Base-by-base conservation (phyloP, 371 early-diverging fungal species). In the Mortierella sp. region DNA sequence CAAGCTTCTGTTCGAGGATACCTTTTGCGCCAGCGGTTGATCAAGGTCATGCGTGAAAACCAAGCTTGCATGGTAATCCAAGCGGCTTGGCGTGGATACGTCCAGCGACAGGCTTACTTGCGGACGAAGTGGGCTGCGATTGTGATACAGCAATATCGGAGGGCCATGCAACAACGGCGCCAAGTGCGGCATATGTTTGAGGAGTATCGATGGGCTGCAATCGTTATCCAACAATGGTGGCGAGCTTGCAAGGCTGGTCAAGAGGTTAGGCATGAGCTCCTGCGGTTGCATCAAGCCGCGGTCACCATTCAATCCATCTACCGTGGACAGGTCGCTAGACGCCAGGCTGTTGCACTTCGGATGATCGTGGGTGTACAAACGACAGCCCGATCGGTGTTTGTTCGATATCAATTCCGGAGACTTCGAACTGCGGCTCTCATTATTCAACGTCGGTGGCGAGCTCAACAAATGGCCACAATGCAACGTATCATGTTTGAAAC, bases 1-100 rank as follows among this genome's bases (percentile, higher is more conserved):
- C 78, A 78, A 28, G 64, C 72, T 19, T n/a, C 65, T 6, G 50
- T 62, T 21, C 79, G 79, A 2, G 70, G 79, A 21, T 58, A 52
- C 17, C 43, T 72, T n/a, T 63, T 67, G 27, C 72, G 79, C 4
- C 64, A 62, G 48, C 21, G 60, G 34, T 44, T 67, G 37, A 28
- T 51, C 28, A 39, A 42, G 27, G 58, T 58, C 14, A 59, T 66
- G 57, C 56, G 47, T 26, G 67, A 66, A 64, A 59, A 72, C 28
- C 60, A 68, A 41, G 79, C 79, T 14, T 42, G 60, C 27, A 48
- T 68, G 67, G 30, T 28, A 15, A 72, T 79, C 27, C 79, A 79
- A 26, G 59, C 71, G 6, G 52, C 57, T 15, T 79, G 79, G 79
- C 66, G 72, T 14, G 79, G 72, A 14, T 49, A 43, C 46, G 49